Conservation (phyloP, 2,329 filamentous ascomycete genomes). For the Emergomyces africanus region DNA sequence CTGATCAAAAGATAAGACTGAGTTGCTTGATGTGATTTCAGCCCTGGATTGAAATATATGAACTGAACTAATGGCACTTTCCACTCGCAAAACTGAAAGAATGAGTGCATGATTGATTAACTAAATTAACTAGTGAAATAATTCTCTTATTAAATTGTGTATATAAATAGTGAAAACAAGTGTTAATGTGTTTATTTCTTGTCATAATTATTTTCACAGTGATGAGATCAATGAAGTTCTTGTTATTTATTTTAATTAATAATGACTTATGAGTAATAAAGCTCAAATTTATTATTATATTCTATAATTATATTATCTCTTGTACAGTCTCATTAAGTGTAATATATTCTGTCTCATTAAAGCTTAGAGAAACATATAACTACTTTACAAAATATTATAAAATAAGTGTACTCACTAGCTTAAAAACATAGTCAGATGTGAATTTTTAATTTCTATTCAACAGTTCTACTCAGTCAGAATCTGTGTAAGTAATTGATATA, state of each 20-base stretch:
- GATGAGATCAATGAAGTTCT: conserved; percentile 2
- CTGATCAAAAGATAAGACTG: too few relatives aligned
- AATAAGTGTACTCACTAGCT: conserved; percentile 3
- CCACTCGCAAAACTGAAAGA: too few relatives aligned
- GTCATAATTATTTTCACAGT: conserved; percentile 4
- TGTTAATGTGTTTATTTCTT: conserved; percentile 8
- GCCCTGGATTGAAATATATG: too few relatives aligned
- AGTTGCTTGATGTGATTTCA: too few relatives aligned
- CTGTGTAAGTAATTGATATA: neutral
- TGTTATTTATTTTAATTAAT: conserved; percentile 4
- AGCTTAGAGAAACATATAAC: conserved; percentile 6
- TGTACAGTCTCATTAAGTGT: conserved; percentile 1
- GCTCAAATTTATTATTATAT: conserved; percentile 6
- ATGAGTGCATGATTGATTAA: too few relatives aligned
- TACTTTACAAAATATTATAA: conserved; percentile 8
- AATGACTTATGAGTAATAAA: neutral
- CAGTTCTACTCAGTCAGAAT: neutral
- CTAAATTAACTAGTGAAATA: conserved; percentile 4
- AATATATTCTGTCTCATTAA: conserved; percentile 11
- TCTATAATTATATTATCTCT: conserved; percentile 4
- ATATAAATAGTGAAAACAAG: conserved; percentile 4
- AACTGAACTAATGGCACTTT: too few relatives aligned
- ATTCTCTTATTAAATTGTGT: conserved; percentile 1
- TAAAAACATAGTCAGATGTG: conserved; percentile 6
- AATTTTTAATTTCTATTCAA: neutral